Conservation (phyloP, 2,329 filamentous ascomycete species). For the Huntiella decipiens region DNA sequence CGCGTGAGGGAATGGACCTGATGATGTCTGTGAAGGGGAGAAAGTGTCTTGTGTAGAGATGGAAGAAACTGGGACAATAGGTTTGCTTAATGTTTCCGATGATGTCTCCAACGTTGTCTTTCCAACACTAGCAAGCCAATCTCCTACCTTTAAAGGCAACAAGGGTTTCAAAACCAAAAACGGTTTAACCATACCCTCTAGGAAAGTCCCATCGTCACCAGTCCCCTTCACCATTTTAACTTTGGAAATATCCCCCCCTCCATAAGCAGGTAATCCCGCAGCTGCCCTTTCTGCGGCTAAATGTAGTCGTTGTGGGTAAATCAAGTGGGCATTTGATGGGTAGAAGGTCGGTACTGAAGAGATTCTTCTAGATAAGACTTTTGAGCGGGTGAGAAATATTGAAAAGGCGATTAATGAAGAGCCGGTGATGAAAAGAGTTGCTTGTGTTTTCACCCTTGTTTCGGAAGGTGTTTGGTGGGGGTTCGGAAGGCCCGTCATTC, state of each 20-base stretch:
- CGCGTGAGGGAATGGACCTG: not conserved
- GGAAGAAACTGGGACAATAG: not conserved
- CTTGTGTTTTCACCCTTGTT: constrained; percentile 24
- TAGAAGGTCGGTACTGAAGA: constrained; percentile 53
- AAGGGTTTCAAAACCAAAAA: not conserved
- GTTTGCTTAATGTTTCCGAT: not conserved
- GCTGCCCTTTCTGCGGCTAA: not conserved
- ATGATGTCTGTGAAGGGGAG: not conserved
- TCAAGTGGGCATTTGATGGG: constrained; percentile 31
- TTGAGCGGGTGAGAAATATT: constrained; percentile 49
- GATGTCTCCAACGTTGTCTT: constrained; percentile 1
- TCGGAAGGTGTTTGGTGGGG: too few relatives aligned
- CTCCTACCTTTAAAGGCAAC: not conserved
- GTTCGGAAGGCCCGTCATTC: too few relatives aligned
- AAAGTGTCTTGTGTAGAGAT: not conserved
- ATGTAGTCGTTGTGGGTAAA: constrained; percentile 18
- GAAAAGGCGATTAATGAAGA: constrained; percentile 58
- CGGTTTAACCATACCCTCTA: constrained; percentile 2
- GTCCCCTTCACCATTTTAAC: not conserved
- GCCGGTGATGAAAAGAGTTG: constrained; percentile 56
- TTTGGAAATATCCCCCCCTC: not conserved
- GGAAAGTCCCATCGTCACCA: not conserved
- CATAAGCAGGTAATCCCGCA: not conserved
- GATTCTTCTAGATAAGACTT: constrained; percentile 43
- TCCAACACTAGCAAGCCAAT: not conserved